Evolutionary conservation across 768 basidiomycete species (phyloP).

Genomic region (Heimioporus sp.): DNA sequence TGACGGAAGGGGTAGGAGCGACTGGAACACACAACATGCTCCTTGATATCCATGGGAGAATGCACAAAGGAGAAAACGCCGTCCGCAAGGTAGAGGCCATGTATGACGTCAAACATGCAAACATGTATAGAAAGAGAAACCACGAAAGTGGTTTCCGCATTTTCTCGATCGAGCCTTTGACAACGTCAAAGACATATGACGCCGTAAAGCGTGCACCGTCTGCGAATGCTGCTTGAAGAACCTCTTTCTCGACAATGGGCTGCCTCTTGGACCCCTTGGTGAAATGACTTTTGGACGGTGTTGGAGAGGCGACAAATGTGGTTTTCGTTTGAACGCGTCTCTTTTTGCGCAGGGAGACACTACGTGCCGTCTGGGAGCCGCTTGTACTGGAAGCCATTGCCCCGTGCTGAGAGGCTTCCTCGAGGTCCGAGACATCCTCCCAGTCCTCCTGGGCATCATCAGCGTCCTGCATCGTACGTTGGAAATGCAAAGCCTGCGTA

Average conservation of each 20-base stretch:
- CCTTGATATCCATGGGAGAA: constrained; percentile 56
- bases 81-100: constrained; percentile 44
- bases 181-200: constrained; percentile 47
- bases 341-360: constrained; percentile 27
- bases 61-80: constrained; percentile 58
- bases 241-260: constrained; percentile 26
- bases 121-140: constrained; percentile 49
- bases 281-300: constrained; percentile 17
- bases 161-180: constrained; percentile 44
- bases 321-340: constrained; percentile 26
- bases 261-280: constrained; percentile 27
- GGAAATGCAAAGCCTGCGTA: background rate
- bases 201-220: constrained; percentile 27
- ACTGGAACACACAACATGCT: constrained; percentile 40
- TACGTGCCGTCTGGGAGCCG: constrained; percentile 7
- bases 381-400: constrained; percentile 1
- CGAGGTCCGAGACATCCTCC: constrained; percentile 34
- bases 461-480: background rate
- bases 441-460: constrained; percentile 23
- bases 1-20: constrained; percentile 36
- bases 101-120: constrained; percentile 42
- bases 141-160: constrained; percentile 57
- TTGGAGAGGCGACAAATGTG: constrained; percentile 17
- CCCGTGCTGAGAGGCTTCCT: constrained; percentile 10
- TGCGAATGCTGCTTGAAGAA: constrained; percentile 19